phyloP scores from a whole-genome alignment of 1,284 basidiomycete genomes.

The Irpex lacteus region DNA sequence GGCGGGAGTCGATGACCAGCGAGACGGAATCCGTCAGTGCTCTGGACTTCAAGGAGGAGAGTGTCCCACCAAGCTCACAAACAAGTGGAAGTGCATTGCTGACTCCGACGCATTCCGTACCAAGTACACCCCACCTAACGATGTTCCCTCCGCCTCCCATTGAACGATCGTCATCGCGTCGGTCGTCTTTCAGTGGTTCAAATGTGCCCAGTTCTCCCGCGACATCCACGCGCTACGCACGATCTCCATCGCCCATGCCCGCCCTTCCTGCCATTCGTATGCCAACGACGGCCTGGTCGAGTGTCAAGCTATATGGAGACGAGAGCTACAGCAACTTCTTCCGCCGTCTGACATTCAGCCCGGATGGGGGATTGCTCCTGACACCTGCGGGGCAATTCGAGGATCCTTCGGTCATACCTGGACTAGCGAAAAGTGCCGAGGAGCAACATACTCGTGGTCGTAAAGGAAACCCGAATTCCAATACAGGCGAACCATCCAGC shows the following conservation, averaged over 20 bases:
- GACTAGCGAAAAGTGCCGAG: conserved; percentile 33
- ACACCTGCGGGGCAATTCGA: conserved; percentile 98
- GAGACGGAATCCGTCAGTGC: conserved; percentile 66
- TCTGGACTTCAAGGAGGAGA: conserved; percentile 38
- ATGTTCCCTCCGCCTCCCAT: conserved; percentile 77
- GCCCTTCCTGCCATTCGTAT: conserved; percentile 85
- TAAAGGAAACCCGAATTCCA: conserved; percentile 46
- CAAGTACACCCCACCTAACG: conserved; percentile 53
- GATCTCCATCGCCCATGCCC: conserved; percentile 90
- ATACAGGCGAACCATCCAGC: conserved; percentile 22
- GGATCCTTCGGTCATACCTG: conserved; percentile 68
- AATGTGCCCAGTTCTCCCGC: conserved; percentile 75
- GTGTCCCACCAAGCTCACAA: conserved; percentile 23
- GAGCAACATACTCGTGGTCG: conserved; percentile 51
- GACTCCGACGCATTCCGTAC: conserved; percentile 61
- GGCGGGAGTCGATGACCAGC: conserved; percentile 72
- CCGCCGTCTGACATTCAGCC: conserved; percentile 89
- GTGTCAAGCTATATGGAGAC: conserved; percentile 85
- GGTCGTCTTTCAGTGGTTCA: conserved; percentile 86
- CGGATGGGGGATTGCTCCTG: conserved; percentile 89
- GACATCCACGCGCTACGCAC: conserved; percentile 64
- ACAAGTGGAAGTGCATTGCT: conserved; percentile 42
- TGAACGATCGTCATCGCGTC: conserved; percentile 67
- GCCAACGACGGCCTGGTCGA: conserved; percentile 43
- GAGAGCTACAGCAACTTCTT: conserved; percentile 97